A percentile compares a stretch with the other conserved stretches of the same genome.
These are phyloP conservation scores for Amaranthus cruentus DNA, from an alignment of 148 eudicot genomes.

Conservation along the genomic window DNA sequence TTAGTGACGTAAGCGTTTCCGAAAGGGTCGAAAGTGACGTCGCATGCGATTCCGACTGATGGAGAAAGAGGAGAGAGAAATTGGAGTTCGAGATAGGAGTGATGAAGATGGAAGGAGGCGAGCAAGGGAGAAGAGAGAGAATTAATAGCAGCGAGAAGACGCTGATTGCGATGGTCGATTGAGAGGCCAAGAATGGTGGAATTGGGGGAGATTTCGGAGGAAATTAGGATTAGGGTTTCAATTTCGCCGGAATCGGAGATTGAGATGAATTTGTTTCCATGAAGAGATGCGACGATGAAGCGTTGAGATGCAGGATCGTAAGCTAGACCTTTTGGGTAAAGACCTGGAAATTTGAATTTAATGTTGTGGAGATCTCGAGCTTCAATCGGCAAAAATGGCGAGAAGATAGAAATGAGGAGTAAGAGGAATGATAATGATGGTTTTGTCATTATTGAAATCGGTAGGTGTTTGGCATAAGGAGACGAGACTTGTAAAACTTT, in stretches of 20 bases:
- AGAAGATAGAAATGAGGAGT: background rate
- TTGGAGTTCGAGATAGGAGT: slow-evolving; percentile 30
- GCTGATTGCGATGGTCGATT: slow-evolving; percentile 42
- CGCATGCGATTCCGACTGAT: slow-evolving; percentile 46
- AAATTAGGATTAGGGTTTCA: slow-evolving; percentile 40
- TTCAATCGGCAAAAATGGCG: background rate
- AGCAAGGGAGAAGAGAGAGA: slow-evolving; percentile 35
- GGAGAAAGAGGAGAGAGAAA: slow-evolving; percentile 52
- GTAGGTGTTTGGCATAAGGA: too few species aligned
- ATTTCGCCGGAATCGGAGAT: slow-evolving; percentile 73
- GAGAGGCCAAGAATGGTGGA: slow-evolving; percentile 58
- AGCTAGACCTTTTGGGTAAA: slow-evolving; percentile 65
- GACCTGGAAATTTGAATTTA: slow-evolving; percentile 49
- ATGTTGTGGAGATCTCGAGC: slow-evolving; percentile 43
- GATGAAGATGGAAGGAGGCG: slow-evolving; percentile 56
- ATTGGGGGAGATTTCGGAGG: slow-evolving; percentile 38
- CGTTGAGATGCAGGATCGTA: slow-evolving; percentile 63
- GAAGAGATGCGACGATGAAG: slow-evolving; percentile 65
- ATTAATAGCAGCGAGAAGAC: slow-evolving; percentile 61
- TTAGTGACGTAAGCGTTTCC: slow-evolving; percentile 91
- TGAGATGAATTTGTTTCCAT: slow-evolving; percentile 40
- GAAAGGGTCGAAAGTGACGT: slow-evolving; percentile 53
- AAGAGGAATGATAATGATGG: too few species aligned
- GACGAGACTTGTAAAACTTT: too few species aligned
- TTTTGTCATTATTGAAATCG: too few species aligned